A percentile compares a stretch with the other conserved stretches of the same genome.
phyloP scores from a whole-genome alignment of 352 stramenopile species.

The Peronospora destructor region DNA sequence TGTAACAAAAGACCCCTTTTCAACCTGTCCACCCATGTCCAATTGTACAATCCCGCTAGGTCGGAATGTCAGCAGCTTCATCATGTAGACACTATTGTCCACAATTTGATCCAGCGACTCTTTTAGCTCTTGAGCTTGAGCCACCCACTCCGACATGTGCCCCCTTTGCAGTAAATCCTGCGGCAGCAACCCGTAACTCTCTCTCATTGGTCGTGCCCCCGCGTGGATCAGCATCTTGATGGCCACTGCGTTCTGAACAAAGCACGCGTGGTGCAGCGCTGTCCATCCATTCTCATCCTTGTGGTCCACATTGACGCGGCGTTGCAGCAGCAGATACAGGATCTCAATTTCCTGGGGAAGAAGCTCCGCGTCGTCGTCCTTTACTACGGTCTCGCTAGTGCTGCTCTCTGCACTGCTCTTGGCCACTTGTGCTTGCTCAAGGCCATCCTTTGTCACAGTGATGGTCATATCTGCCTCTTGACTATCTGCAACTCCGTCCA shows the following conservation, averaged over 20 bases:
- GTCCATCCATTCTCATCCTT: constrained; percentile 82
- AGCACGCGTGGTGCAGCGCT: constrained; percentile 74
- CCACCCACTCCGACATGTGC: constrained; percentile 61
- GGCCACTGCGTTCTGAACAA: constrained; percentile 60
- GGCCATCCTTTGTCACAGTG: not conserved
- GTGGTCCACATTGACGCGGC: constrained; percentile 72
- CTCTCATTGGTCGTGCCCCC: constrained; percentile 56
- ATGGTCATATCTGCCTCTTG: constrained; percentile 21
- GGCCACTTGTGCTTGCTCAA: constrained; percentile 6
- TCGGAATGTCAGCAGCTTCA: constrained; percentile 73
- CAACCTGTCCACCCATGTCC: constrained; percentile 75
- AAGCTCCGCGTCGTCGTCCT: constrained; percentile 33
- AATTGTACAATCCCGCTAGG: constrained; percentile 79
- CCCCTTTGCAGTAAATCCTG: constrained; percentile 72
- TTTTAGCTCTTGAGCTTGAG: constrained; percentile 66
- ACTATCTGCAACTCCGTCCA: constrained; percentile 20
- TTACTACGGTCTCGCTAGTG: constrained; percentile 30
- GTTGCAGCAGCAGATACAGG: constrained; percentile 61
- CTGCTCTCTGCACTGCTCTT: constrained; percentile 12
- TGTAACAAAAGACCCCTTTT: constrained; percentile 79
- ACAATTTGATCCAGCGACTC: constrained; percentile 63
- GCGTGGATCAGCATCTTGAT: constrained; percentile 73
- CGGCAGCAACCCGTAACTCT: constrained; percentile 65
- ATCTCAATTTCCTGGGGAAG: constrained; percentile 69
- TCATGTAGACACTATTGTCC: constrained; percentile 50